Base-by-base conservation (phyloP, 208 protist genomes). In the Crithidia brevicula region DNA sequence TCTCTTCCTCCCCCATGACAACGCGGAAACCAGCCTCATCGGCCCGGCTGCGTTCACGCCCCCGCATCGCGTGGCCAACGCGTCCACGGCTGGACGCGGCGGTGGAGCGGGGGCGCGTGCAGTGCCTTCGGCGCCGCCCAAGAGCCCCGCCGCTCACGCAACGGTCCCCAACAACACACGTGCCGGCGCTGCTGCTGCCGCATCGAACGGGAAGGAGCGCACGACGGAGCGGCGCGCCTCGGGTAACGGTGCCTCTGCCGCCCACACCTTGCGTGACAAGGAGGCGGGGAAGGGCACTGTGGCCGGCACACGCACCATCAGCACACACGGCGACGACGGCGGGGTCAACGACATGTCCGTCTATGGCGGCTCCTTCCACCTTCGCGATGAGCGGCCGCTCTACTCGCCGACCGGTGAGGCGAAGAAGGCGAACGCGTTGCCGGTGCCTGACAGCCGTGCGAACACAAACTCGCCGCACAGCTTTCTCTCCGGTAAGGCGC, bases 351-450 rank as follows among this genome's bases (percentile, higher is more conserved):
- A 63, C n/a, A 28, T 62, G n/a, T 47, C 47, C 16, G 43, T 22
- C 16, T 67, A 67, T 52, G 68, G 42, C 34, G 56, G 60, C 68
- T 54, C 33, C 42, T 67, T 61, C 30, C 31, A 60, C 52, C n/a
- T 67, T 50, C 27, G 20, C 0, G 36, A 42, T 25, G 59, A 8
- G 18, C 58, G 60, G 3, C 9, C 46, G 1, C 40, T 58, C 23
- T 61, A 61, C 59, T 63, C 42, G 3, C 43, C 60, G 18, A 38
- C 57, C 0, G 49, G 27, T 2, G 28, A 42, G 22, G 16, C 27
- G 23, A 42, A 36, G 27, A 18, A 53, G 30, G 33, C 31, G 43
- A 16, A 31, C 11, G 25, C 38, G 30, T 23, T 11, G n/a, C 25
- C n/a, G 27, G 57, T 28, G 28, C 22, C 15, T n/a, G 58, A 51